A percentile compares a stretch with the other conserved stretches of the same genome.
Evolutionary conservation across 2,329 filamentous ascomycete species (phyloP).

Genomic region (Lasiodiplodia citricola): DNA sequence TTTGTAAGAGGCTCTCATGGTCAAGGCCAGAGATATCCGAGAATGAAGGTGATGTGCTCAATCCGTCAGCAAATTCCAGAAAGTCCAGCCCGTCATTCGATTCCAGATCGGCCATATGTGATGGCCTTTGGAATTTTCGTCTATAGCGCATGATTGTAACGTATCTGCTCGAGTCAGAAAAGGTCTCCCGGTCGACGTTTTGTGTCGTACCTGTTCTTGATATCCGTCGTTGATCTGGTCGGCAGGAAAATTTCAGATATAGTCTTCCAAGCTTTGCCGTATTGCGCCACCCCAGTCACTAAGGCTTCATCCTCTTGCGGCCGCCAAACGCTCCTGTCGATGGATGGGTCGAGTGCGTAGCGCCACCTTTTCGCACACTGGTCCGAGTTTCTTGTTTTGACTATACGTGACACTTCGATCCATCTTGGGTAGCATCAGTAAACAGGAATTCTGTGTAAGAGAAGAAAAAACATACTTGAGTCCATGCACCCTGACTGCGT

Average conservation of each 20-base stretch:
- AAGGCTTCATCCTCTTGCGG: background rate
- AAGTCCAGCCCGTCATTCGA: background rate
- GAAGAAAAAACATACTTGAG: background rate
- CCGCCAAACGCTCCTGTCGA: background rate
- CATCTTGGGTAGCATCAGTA: background rate
- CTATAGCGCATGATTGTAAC: background rate
- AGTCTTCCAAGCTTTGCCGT: background rate
- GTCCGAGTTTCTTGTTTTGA: slow-evolving; percentile 3
- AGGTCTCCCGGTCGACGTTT: too few species aligned
- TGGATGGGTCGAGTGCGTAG: slow-evolving; percentile 1
- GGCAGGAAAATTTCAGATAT: slow-evolving; percentile 2
- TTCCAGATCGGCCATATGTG: background rate
- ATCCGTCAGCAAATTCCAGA: background rate
- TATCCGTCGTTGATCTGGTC: slow-evolving; percentile 8
- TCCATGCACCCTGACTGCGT: background rate
- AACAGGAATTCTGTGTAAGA: too few species aligned
- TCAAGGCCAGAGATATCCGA: background rate
- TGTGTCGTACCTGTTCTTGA: slow-evolving; percentile 10
- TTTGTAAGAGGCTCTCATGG: background rate
- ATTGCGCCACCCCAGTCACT: background rate
- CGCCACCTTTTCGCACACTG: slow-evolving; percentile 15
- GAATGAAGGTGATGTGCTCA: background rate
- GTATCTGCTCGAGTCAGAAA: background rate
- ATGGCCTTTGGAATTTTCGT: background rate
- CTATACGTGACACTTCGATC: slow-evolving; percentile 2